Percentiles rank a stretch among this genome's conserved stretches.
Conservation (phyloP, 2,329 filamentous ascomycete species). For the Aspergillus uvarum region DNA sequence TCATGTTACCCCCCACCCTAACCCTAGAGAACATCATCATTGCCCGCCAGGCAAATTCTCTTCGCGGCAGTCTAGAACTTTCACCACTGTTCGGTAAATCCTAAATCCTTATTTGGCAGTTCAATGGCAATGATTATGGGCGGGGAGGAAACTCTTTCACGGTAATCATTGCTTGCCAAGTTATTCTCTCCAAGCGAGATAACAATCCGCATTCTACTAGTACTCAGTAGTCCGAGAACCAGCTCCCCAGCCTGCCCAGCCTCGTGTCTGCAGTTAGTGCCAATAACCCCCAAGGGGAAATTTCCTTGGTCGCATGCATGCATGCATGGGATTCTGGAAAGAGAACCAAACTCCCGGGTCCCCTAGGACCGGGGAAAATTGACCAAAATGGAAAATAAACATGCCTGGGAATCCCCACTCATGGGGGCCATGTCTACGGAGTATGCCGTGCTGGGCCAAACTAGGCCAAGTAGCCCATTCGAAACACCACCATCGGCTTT, state of each 20-base stretch:
- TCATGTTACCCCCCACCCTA: not conserved
- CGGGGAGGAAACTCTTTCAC: not conserved
- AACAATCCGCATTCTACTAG: not conserved
- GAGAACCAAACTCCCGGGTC: not conserved
- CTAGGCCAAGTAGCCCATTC: too few species aligned
- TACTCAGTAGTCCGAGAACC: too few species aligned
- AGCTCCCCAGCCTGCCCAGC: too few species aligned
- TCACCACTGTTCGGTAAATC: too few species aligned
- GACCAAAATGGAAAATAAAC: not conserved
- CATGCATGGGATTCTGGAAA: not conserved
- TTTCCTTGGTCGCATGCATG: too few species aligned
- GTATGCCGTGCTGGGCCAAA: too few species aligned
- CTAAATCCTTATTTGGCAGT: too few species aligned
- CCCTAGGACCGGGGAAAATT: not conserved
- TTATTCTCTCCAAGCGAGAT: not conserved
- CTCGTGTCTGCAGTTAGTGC: too few species aligned
- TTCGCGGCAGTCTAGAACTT: not conserved
- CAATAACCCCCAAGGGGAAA: too few species aligned
- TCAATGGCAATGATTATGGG: not conserved
- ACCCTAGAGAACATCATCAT: not conserved
- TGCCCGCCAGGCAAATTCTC: not conserved
- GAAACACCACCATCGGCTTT: not conserved
- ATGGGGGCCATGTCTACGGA: too few species aligned
- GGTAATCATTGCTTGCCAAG: not conserved
- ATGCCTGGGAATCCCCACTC: not conserved